These are phyloP conservation scores for Austropuccinia psidii DNA, from an alignment of 1,284 basidiomycete genomes.

Conservation along the genomic window DNA sequence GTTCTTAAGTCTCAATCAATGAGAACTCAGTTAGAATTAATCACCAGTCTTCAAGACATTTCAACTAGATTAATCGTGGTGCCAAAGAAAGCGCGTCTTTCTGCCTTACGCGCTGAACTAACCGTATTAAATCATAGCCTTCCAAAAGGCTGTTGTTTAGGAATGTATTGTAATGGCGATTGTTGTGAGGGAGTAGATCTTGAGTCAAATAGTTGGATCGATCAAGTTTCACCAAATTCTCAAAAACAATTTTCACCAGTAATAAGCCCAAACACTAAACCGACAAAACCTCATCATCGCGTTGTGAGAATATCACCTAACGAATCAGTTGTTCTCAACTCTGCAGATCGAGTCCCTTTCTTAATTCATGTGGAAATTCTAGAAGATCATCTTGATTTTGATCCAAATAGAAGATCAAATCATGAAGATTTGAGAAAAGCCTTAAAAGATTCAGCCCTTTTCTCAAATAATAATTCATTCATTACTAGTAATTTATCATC, in stretches of 20 bases:
- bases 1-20: conserved; percentile 41
- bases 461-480: conserved; percentile 39
- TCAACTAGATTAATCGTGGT: conserved; percentile 84
- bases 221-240: not conserved
- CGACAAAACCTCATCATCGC: conserved; percentile 63
- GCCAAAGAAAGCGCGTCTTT: conserved; percentile 86
- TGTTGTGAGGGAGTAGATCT: not conserved
- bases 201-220: not conserved
- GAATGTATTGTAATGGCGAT: conserved; percentile 36
- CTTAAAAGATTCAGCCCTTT: conserved; percentile 42
- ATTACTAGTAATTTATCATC: no score
- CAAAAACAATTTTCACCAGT: not conserved
- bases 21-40: conserved; percentile 80
- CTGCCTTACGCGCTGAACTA: conserved; percentile 87
- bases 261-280: conserved; percentile 46
- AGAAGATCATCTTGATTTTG: conserved; percentile 85
- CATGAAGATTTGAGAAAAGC: conserved; percentile 43
- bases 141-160: conserved; percentile 51
- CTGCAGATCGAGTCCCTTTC: conserved; percentile 91
- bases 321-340: conserved; percentile 96
- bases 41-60: conserved; percentile 82
- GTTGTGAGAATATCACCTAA: conserved; percentile 96
- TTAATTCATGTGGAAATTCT: conserved; percentile 88
- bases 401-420: conserved; percentile 74
- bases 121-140: conserved; percentile 93